These are phyloP conservation scores for Spergularia marina DNA, from an alignment of 148 eudicot species.

Conservation along the genomic window DNA sequence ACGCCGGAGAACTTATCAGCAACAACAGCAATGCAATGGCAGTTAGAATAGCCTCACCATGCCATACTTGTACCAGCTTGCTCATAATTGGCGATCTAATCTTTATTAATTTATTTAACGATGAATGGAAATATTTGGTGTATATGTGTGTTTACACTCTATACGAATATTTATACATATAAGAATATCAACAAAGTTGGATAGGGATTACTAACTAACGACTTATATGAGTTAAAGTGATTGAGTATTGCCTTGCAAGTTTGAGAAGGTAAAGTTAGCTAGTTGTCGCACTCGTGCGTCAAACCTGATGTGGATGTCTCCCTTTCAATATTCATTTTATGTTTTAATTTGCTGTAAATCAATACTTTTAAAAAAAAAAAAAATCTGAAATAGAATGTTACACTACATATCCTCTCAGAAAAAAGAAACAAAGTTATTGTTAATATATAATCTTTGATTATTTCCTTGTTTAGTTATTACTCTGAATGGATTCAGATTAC, in stretches of 20 bases:
- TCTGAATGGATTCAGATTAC: too few species aligned
- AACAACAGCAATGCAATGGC: conserved; percentile 1
- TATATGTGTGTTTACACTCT: too few species aligned
- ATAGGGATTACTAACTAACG: conserved; percentile 5
- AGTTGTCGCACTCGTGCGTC: conserved; percentile 3
- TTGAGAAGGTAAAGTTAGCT: conserved; percentile 11
- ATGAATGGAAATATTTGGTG: too few species aligned
- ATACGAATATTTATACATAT: too few species aligned
- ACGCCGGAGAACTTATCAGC: conserved; percentile 5
- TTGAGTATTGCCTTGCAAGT: conserved; percentile 1
- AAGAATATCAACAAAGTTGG: neutral
- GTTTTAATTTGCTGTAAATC: too few species aligned
- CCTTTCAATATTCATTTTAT: too few species aligned
- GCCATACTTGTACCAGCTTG: neutral
- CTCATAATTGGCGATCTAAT: neutral
- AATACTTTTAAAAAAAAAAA: too few species aligned
- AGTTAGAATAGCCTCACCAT: neutral
- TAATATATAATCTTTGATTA: too few species aligned
- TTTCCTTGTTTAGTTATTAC: too few species aligned
- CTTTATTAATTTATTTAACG: neutral
- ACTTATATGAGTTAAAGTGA: neutral
- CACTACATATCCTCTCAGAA: too few species aligned
- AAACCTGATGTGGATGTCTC: neutral
- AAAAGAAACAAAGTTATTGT: too few species aligned
- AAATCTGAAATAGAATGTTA: too few species aligned